Evolutionary conservation across 2,329 filamentous ascomycete species (phyloP).

Genomic region (Aspergillus pseudotamarii): DNA sequence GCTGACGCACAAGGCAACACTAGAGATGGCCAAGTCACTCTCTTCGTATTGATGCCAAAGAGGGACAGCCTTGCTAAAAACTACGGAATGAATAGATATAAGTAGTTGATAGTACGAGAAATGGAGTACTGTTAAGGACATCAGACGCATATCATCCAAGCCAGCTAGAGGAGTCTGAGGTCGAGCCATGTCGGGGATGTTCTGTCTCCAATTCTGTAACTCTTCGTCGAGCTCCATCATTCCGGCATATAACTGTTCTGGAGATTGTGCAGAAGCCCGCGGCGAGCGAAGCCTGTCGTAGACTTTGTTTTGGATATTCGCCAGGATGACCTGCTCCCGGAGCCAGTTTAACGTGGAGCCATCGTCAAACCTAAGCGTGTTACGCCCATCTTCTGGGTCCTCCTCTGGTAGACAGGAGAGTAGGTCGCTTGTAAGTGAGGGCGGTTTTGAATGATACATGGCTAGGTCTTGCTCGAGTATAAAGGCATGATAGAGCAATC

Average conservation of each 20-base stretch:
- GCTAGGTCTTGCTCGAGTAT: not conserved
- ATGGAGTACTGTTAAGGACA: not conserved
- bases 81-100: not conserved
- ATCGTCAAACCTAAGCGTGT: not conserved
- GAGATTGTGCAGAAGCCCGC: not conserved
- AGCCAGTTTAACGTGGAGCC: not conserved
- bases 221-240: not conserved
- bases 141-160: not conserved
- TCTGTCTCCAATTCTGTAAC: not conserved
- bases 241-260: not conserved
- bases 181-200: not conserved
- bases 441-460: not conserved
- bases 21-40: not conserved
- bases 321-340: not conserved
- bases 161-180: not conserved
- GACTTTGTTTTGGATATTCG: not conserved
- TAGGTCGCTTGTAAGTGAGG: not conserved
- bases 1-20: not conserved
- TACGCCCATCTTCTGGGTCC: not conserved
- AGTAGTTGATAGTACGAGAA: not conserved
- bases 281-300: not conserved
- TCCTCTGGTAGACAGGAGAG: not conserved
- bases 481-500: not conserved
- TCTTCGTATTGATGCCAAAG: not conserved
- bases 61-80: not conserved